Percentiles rank a stretch among this genome's conserved stretches.
Evolutionary conservation across 306 rosid genomes (phyloP).

Genomic region (Vigna nakashimae): DNA sequence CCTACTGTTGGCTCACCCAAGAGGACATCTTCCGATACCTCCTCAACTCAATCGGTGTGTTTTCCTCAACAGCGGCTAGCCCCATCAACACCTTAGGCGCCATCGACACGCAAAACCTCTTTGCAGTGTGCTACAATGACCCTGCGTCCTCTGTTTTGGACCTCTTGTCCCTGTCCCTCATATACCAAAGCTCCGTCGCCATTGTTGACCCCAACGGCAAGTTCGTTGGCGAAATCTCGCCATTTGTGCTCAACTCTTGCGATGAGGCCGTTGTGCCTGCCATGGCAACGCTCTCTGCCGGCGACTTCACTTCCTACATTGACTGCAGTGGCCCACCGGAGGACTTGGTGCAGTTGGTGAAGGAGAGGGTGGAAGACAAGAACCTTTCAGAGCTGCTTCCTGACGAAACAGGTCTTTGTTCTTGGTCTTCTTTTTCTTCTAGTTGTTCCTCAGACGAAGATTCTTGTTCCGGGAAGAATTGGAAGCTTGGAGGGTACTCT

Average conservation of each 20-base stretch:
- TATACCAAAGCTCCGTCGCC: constrained; percentile 70
- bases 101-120: constrained; percentile 57
- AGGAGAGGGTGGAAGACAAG: constrained; percentile 62
- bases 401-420: constrained; percentile 58
- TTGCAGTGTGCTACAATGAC: constrained; percentile 59
- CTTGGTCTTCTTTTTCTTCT: constrained; percentile 65
- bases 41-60: constrained; percentile 70
- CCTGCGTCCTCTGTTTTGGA: constrained; percentile 70
- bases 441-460: constrained; percentile 85
- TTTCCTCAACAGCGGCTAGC: constrained; percentile 53
- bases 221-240: constrained; percentile 83
- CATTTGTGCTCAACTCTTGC: constrained; percentile 61
- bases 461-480: constrained; percentile 53
- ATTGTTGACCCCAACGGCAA: constrained; percentile 59
- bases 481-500: constrained; percentile 59
- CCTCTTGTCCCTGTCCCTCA: constrained; percentile 59
- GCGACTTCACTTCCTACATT: constrained; percentile 74
- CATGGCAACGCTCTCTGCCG: constrained; percentile 71
- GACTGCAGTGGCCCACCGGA: constrained; percentile 76
- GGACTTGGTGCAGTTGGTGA: constrained; percentile 72
- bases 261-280: constrained; percentile 64
- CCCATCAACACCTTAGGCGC: constrained; percentile 64
- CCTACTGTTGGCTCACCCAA: constrained; percentile 87
- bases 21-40: constrained; percentile 89
- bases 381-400: constrained; percentile 66